These are phyloP conservation scores for Aspergillus cejpii DNA, from an alignment of 2,329 filamentous ascomycete genomes.

Conservation along the genomic window DNA sequence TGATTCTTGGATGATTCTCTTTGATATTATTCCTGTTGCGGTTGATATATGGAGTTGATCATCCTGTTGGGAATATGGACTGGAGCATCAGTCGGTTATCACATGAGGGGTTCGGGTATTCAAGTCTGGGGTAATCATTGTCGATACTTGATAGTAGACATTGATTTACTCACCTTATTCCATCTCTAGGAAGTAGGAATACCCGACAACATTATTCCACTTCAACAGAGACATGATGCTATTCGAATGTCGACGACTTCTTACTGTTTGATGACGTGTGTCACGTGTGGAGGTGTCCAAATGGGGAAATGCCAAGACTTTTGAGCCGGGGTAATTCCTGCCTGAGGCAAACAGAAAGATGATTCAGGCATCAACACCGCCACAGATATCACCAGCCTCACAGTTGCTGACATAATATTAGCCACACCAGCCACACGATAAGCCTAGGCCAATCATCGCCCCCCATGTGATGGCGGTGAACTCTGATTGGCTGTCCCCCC, in stretches of 20 bases:
- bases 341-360: neutral
- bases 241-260: no score
- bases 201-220: no score
- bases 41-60: neutral
- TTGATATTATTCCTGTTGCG: neutral
- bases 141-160: no score
- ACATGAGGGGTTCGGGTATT: slow-evolving; percentile 1
- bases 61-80: no score
- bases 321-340: neutral
- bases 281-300: neutral
- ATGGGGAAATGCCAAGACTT: neutral
- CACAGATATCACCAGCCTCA: neutral
- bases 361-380: neutral
- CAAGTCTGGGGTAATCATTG: neutral
- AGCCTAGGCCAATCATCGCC: neutral
- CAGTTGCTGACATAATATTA: no score
- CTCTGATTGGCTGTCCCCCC: slow-evolving; percentile 1
- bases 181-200: no score
- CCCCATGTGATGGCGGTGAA: slow-evolving; percentile 6
- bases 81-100: neutral
- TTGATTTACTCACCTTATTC: no score
- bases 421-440: neutral
- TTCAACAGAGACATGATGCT: no score
- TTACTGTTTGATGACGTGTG: neutral
- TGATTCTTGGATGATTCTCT: neutral